Conservation (phyloP, 1,284 basidiomycete species). For the Microbotryum lychnidis-dioicae region DNA sequence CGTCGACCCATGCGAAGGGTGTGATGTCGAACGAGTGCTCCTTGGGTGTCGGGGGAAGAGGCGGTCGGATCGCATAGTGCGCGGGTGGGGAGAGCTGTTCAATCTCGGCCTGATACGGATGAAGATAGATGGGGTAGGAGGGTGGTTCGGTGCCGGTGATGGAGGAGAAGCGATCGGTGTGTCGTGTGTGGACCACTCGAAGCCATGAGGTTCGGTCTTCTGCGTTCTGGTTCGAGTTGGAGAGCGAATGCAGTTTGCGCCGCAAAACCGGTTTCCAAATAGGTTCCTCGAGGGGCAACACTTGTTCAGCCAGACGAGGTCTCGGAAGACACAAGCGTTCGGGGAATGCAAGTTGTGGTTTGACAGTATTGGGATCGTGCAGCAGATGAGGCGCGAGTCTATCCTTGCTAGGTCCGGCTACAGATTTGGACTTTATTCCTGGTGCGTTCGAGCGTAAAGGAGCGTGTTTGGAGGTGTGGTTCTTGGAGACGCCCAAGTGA, state of each 20-base stretch:
- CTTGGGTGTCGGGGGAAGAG: background rate
- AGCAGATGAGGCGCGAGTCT: slow-evolving; percentile 16
- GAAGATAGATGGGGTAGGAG: slow-evolving; percentile 17
- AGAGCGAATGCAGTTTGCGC: slow-evolving; percentile 3
- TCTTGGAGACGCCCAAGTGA: slow-evolving; percentile 26
- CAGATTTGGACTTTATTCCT: background rate
- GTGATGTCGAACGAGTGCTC: slow-evolving; percentile 55
- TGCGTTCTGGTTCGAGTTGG: background rate
- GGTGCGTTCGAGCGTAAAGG: background rate
- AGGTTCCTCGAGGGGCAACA: slow-evolving; percentile 57
- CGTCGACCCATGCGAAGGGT: slow-evolving; percentile 66
- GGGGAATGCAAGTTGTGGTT: slow-evolving; percentile 70
- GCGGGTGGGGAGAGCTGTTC: slow-evolving; percentile 23
- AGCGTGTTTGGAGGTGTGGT: slow-evolving; percentile 6
- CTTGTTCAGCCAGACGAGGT: slow-evolving; percentile 51
- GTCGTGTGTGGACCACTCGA: slow-evolving; percentile 11
- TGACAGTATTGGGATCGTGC: slow-evolving; percentile 40
- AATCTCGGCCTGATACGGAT: slow-evolving; percentile 29
- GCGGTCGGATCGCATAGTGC: slow-evolving; percentile 39
- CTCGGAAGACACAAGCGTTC: slow-evolving; percentile 49
- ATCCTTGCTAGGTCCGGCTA: background rate
- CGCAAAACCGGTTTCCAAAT: slow-evolving; percentile 14
- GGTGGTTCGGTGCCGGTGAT: slow-evolving; percentile 17
- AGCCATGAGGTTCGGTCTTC: slow-evolving; percentile 12
- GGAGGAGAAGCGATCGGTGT: slow-evolving; percentile 3